Base-by-base conservation (phyloP, 345 rosid genomes). In the Boechera stricta region DNA sequence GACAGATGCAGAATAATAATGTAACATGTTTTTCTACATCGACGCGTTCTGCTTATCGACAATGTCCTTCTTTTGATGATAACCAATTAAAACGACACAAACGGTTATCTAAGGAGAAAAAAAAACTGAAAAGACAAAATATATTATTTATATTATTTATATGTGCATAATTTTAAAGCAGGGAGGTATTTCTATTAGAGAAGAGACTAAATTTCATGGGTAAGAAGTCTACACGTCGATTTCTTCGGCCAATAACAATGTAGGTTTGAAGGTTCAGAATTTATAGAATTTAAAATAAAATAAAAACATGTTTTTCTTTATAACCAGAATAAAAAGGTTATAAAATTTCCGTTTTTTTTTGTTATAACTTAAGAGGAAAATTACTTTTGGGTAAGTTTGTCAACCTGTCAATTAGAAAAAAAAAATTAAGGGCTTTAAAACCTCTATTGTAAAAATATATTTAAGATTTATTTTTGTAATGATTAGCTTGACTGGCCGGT, bases 11-110 rank as follows among this genome's bases (percentile, higher is more conserved):
- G 41, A 66, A 15, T 31, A 74, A 57, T 42, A 58, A 16, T 58
- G 59, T 29, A 28, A 48, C 42, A 47, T 21, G 9, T 58, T 66
- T 45, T 64, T 64, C 79, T 67, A 48, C 58, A 66, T 45, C 6
- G 2, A 75, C 79, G 73, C 79, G 73, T 48, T 55, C 39, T n/a
- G 52, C 29, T 47, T 60, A 67, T 67, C 28, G 67, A 74, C 58
- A 35, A 57, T 47, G 10, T 66, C 58, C 12, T 18, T 33, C 57
- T 7, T 8, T 42, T 31, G 54, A 41, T 54, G 45, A 35, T 29
- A 64, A 33, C 64, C 44, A 74, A 65, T n/a, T n/a, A 18, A 52
- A 39, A 29, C 44, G 36, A 63, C 42, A 38, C 26, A 49, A 67
- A 38, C 32, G 1, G 33, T 39, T 52, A 21, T 29, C 15, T 8